Evolutionary conservation across 2,329 filamentous ascomycete species (phyloP).

Genomic region (Xylariaceae sp.): DNA sequence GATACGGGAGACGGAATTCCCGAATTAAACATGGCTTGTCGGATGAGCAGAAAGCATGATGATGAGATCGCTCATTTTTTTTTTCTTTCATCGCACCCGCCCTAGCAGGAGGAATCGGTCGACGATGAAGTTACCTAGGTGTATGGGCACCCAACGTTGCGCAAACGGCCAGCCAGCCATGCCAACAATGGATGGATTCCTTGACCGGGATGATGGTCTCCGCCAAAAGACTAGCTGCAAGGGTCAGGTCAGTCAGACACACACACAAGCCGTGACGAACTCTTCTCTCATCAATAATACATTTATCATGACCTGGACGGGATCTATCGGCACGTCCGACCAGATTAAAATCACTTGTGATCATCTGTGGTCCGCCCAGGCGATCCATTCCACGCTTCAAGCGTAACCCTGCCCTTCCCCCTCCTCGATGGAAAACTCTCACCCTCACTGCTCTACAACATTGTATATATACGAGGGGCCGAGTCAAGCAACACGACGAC

Average conservation of each 20-base stretch:
- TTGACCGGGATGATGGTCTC: constrained; percentile 31
- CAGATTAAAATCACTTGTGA: neutral
- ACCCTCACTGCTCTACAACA: too few species aligned
- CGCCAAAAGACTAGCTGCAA: constrained; percentile 30
- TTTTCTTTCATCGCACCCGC: neutral
- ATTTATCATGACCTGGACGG: neutral
- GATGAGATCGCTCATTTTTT: constrained; percentile 1
- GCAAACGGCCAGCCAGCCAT: constrained; percentile 32
- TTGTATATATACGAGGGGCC: neutral
- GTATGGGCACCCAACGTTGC: constrained; percentile 27
- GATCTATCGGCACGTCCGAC: neutral
- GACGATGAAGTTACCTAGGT: constrained; percentile 19
- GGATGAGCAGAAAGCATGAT: constrained; percentile 2
- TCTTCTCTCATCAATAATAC: constrained; percentile 20
- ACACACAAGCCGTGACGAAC: constrained; percentile 27
- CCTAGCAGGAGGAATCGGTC: constrained; percentile 3
- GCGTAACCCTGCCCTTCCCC: neutral
- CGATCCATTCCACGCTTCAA: neutral
- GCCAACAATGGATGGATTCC: constrained; percentile 32
- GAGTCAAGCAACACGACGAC: constrained; percentile 5
- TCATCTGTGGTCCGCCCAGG: neutral
- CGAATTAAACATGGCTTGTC: neutral
- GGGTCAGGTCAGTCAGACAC: constrained; percentile 26
- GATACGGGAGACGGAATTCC: neutral
- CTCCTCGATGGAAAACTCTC: too few species aligned